Evolutionary conservation across 2,329 filamentous ascomycete genomes (phyloP), one percentile per base, ranked within the genome.

Genomic region (Exophiala sp.): DNA sequence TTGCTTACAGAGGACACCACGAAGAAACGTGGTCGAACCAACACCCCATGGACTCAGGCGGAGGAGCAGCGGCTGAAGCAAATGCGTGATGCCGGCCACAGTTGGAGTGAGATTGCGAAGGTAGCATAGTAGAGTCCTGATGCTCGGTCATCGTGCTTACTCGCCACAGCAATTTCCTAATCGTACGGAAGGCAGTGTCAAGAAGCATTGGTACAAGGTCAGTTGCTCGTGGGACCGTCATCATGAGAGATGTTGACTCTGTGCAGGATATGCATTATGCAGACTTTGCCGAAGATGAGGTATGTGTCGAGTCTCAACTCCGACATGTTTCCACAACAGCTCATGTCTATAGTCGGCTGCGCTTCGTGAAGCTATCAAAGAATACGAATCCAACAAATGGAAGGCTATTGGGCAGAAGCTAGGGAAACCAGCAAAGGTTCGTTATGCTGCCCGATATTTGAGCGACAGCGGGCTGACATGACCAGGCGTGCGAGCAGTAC

Each of bases 201-300:
- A 97, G 80, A 99, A 97, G 75, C 94, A 99, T 71, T 99, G 94
- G 92, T 97, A 99, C 74, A 97, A 97, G 81, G 89, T 90, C 76
- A 52, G 74, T 61, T 12, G 20, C 16, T 12, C 14, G 33, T 16
- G 21, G 12, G 14, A 39, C 20, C 39, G 16, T 38, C 14, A 38
- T 50, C 9, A 29, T 21, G 16, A 41, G 50, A 41, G 47, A 33
- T 14, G 43, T 66, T 71, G 55, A 70, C 58, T 10, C 6, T 42
- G 51, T 43, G 48, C 54, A 94, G 89, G 94, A 99, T 66, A 99
- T 99, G 94, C 94, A 99, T 70, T 97, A 97, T 71, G 94, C 94
- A 62, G 94, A 97, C 69, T 97, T 99, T 71, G 91, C 89, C 46
- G 92, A 96, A 77, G 91, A 97, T 68, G 94, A 96, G 84, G 90